A percentile compares a stretch with the other conserved stretches of the same genome.
Evolutionary conservation across 148 eudicot species (phyloP).

Genomic region (Rheum nobile): DNA sequence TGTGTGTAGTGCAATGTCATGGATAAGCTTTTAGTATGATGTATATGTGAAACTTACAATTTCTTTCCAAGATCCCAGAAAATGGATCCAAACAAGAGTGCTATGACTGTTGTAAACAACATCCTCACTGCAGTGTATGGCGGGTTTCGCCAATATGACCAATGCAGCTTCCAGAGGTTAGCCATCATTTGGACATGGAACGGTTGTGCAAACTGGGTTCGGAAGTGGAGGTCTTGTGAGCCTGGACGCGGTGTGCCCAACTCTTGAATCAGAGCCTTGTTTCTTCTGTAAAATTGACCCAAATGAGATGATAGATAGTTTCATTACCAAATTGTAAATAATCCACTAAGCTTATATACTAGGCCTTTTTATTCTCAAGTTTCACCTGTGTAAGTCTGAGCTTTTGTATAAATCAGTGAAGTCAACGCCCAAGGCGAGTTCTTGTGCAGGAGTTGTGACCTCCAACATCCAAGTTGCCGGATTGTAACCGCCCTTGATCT

Average conservation of each 20-base stretch:
- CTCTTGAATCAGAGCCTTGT: constrained; percentile 7
- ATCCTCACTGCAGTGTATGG: constrained; percentile 1
- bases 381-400: constrained; percentile 6
- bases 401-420: constrained; percentile 7
- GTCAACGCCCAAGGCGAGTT: constrained; percentile 6
- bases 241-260: constrained; percentile 1
- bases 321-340: background rate
- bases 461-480: constrained; percentile 13
- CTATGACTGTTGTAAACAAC: background rate
- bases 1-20: background rate
- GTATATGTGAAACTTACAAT: background rate
- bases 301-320: background rate
- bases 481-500: constrained; percentile 7
- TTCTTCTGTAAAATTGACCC: background rate
- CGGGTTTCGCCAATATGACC: constrained; percentile 10
- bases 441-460: constrained; percentile 9
- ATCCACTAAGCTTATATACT: no score
- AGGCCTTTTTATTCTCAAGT: no score
- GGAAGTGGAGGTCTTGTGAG: constrained; percentile 4
- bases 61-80: constrained; percentile 11
- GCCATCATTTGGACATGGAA: background rate
- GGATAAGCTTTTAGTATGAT: background rate
- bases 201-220: background rate
- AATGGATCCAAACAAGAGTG: constrained; percentile 3
- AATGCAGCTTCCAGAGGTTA: background rate